A percentile compares a stretch with the other conserved stretches of the same genome.
Conservation (phyloP, 139 green algal species). For the Tetraselmis striata region DNA sequence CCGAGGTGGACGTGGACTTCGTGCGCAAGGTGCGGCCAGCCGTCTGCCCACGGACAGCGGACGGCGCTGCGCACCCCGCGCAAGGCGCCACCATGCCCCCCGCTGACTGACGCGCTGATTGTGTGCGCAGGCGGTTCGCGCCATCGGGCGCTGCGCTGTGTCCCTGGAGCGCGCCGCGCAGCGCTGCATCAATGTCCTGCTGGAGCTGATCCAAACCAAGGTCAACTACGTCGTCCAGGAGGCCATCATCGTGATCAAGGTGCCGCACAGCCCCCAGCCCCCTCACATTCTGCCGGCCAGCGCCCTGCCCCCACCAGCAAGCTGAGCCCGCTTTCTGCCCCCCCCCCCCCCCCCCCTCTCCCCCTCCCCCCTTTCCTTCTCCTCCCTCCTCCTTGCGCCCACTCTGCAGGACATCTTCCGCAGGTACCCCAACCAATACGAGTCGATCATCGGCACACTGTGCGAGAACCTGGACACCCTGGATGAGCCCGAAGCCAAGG, state of each 20-base stretch:
- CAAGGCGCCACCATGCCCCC: no score
- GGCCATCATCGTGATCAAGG: conserved; percentile 94
- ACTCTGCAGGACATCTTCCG: conserved; percentile 90
- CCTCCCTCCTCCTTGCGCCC: no score
- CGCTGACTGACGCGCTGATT: no score
- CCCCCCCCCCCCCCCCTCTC: no score
- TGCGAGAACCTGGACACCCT: conserved; percentile 93
- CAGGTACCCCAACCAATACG: conserved; percentile 88
- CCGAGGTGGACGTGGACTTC: conserved; percentile 99
- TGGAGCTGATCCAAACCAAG: conserved; percentile 93
- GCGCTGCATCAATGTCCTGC: conserved; percentile 93
- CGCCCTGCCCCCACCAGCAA: no score
- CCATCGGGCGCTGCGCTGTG: conserved; percentile 91
- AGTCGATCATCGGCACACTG: conserved; percentile 89
- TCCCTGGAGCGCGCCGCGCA: conserved; percentile 80
- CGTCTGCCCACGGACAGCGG: no score
- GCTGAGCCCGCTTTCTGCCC: no score
- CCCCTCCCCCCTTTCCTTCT: no score
- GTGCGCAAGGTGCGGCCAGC: conserved; percentile 71
- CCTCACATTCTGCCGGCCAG: not conserved
- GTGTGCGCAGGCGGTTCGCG: conserved; percentile 64
- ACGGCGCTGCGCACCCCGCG: no score
- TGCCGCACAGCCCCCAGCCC: conserved; percentile 6
- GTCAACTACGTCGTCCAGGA: conserved; percentile 99
- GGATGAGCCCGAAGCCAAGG: conserved; percentile 96